Conservation (phyloP, 345 rosid genomes). For the Draba incana region DNA sequence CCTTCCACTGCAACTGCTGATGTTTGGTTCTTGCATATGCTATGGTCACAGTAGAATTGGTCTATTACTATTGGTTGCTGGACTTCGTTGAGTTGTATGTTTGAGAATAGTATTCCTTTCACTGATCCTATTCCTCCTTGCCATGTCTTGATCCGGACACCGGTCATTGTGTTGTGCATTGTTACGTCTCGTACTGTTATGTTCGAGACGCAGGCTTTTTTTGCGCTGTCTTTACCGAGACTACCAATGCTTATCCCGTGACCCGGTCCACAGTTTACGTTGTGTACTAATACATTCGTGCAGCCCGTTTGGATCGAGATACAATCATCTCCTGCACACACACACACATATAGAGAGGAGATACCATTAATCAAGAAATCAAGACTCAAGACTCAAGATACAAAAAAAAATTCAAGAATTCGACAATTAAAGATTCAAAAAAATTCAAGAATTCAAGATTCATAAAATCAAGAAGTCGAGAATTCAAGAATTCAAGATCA, state of each 20-base stretch:
- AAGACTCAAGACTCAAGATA: slow-evolving; percentile 4
- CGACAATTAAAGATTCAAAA: not conserved
- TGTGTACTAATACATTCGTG: slow-evolving; percentile 81
- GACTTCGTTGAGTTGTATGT: slow-evolving; percentile 87
- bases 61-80: slow-evolving; percentile 86
- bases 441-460: not conserved
- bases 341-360: slow-evolving; percentile 4
- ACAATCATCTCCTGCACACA: slow-evolving; percentile 88
- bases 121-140: slow-evolving; percentile 98
- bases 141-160: slow-evolving; percentile 95
- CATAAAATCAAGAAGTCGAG: not conserved
- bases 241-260: slow-evolving; percentile 98
- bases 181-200: slow-evolving; percentile 82
- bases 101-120: slow-evolving; percentile 81
- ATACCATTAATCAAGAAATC: slow-evolving; percentile 4
- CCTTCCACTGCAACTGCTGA: slow-evolving; percentile 92
- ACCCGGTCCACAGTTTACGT: slow-evolving; percentile 95
- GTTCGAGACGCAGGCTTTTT: slow-evolving; percentile 94
- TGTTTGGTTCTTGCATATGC: slow-evolving; percentile 75
- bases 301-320: slow-evolving; percentile 94
- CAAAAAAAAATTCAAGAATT: not conserved
- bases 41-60: slow-evolving; percentile 89
- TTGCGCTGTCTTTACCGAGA: slow-evolving; percentile 75
- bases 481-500: not conserved
- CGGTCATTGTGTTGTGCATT: slow-evolving; percentile 88